Evolutionary conservation across 345 rosid genomes (phyloP).

Genomic region (Rhodamnia argentea): DNA sequence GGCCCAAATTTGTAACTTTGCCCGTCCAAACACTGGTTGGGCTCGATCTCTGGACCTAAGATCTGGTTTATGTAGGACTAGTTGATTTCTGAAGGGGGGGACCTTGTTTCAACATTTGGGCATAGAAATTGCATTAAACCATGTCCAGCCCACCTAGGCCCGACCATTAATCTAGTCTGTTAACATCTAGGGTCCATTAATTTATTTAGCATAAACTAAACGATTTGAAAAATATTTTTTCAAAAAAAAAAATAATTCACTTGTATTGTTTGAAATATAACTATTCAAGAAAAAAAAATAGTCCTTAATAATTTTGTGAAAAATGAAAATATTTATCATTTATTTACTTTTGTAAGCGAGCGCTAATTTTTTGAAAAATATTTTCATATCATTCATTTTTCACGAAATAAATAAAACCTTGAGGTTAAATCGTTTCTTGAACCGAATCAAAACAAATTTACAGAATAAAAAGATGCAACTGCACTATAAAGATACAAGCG

Average conservation of each 20-base stretch:
- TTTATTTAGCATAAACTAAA: neutral
- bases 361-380: accelerated
- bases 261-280: too few relatives aligned
- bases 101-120: neutral
- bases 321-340: neutral
- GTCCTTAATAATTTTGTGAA: accelerated
- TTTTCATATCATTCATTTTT: neutral
- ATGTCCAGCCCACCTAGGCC: neutral
- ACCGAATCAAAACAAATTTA: neutral
- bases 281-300: neutral
- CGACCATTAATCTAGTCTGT: too few relatives aligned
- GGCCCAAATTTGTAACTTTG: too few relatives aligned
- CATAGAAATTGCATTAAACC: neutral
- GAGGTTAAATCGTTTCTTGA: neutral
- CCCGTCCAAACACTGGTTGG: neutral
- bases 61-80: neutral
- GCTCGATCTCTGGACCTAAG: neutral
- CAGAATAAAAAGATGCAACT: neutral
- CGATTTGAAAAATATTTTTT: neutral
- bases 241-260: too few relatives aligned
- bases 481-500: neutral
- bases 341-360: neutral
- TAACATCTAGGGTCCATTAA: too few relatives aligned
- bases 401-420: accelerated
- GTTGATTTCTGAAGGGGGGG: neutral